Evolutionary conservation across 1,284 basidiomycete genomes (phyloP).

Genomic region (Papiliotrema nemorosa): DNA sequence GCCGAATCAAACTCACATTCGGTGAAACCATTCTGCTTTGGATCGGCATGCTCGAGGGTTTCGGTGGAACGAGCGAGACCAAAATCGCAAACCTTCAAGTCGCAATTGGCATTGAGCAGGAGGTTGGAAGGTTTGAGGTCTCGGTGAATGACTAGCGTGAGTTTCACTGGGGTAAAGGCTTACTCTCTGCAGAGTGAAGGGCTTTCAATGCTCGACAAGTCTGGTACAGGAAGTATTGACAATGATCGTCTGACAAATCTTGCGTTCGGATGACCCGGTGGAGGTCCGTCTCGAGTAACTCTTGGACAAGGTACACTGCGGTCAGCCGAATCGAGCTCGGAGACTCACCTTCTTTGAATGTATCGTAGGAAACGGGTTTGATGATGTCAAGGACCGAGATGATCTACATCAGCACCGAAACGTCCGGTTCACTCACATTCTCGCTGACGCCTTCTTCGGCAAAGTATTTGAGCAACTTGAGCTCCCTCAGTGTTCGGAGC

Average conservation of each 20-base stretch:
- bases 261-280: conserved; percentile 72
- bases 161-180: conserved; percentile 8
- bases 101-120: conserved; percentile 93
- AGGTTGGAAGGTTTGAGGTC: conserved; percentile 95
- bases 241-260: conserved; percentile 83
- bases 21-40: conserved; percentile 78
- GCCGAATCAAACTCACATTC: conserved; percentile 30
- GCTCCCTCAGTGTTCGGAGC: conserved; percentile 75
- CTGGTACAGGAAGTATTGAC: conserved; percentile 55
- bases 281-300: conserved; percentile 73
- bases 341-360: conserved; percentile 74
- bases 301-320: conserved; percentile 63
- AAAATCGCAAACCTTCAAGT: conserved; percentile 92
- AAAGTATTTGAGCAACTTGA: conserved; percentile 86
- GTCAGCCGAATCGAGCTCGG: conserved; percentile 1
- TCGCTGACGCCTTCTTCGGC: conserved; percentile 87
- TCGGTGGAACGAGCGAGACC: conserved; percentile 83
- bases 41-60: conserved; percentile 71
- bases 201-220: conserved; percentile 91
- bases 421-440: conserved; percentile 61
- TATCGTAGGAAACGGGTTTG: conserved; percentile 79
- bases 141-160: conserved; percentile 72
- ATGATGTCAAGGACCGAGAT: conserved; percentile 94
- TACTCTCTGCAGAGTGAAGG: conserved; percentile 74
- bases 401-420: conserved; percentile 56